Evolutionary conservation across 2,329 filamentous ascomycete genomes (phyloP), one percentile per base, ranked within the genome.

Genomic region (Paecilomyces formosus): DNA sequence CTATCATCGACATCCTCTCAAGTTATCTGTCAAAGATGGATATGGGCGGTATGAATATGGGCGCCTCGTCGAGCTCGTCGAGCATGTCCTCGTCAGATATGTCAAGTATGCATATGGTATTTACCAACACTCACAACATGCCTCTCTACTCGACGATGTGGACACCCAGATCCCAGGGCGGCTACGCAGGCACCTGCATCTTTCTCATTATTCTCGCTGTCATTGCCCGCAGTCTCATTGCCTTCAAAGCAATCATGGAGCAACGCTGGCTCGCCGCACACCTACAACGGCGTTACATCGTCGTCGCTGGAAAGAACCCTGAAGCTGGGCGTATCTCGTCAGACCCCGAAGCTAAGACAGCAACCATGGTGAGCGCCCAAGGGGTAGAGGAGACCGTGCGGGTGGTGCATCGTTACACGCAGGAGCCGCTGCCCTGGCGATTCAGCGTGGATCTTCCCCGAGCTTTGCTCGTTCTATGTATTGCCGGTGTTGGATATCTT

Each of bases 151-250:
- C 89, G 15, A 72, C 76, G 22, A 72, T 79, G 56, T 97, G 92
- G 91, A 88, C 88, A 2, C 93, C 93, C 4, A 75, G 70, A 28
- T 86, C 78, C 35, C 78, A 81, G 5, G 90, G 88, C 65, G 78
- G 82, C 60, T 97, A 97, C 74, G 91, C 90, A 1, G 93, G 86
- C 58, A 96, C 91, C 28, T 96, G 93, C 79, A 89, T 97, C 72
- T 97, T 97, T 76, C 82, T 97, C 60, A 86, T 96, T 70, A 66
- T 88, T 52, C 85, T 97, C 55, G 87, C 86, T 60, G 79, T 87
- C 61, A 68, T 88, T 58, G 86, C 88, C 68, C 88, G 92, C 56
- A 76, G 80, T 21, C 79, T 96, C 15, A 77, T 93, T 55, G 92
- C 92, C 2, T 79, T 84, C 66, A 91, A 90, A 71, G 71, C 78